Percentiles rank a stretch among this genome's conserved stretches.
Conservation (phyloP, 345 rosid species). For the Lumnitzera littorea region DNA sequence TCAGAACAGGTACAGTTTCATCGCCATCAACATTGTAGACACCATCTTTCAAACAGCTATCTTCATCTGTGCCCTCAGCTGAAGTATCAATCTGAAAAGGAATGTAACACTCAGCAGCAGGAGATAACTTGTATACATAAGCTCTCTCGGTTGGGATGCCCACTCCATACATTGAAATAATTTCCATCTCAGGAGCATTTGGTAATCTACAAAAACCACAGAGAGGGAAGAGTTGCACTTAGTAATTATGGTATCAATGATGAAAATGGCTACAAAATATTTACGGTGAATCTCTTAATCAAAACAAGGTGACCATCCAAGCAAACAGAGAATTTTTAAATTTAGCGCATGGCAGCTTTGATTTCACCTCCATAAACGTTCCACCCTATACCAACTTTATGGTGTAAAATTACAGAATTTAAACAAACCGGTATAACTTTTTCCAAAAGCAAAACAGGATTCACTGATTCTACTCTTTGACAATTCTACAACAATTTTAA, state of each 20-base stretch:
- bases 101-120: conserved; percentile 66
- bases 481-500: too few species aligned
- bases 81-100: conserved; percentile 87
- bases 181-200: conserved; percentile 88
- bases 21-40: conserved; percentile 85
- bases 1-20: conserved; percentile 84
- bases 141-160: conserved; percentile 96
- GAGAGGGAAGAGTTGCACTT: conserved; percentile 3
- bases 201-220: conserved; percentile 58
- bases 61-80: conserved; percentile 50
- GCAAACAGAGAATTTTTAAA: too few species aligned
- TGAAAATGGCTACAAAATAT: not conserved
- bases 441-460: too few species aligned
- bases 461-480: too few species aligned
- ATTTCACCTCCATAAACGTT: too few species aligned
- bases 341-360: too few species aligned
- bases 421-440: too few species aligned
- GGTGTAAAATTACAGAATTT: too few species aligned
- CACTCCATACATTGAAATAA: conserved; percentile 81
- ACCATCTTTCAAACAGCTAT: conserved; percentile 67
- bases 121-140: conserved; percentile 64
- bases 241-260: not conserved
- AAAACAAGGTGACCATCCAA: too few species aligned
- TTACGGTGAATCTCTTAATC: too few species aligned
- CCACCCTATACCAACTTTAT: too few species aligned